Evolutionary conservation across 2,329 filamentous ascomycete genomes (phyloP).

Genomic region (Colletotrichum kahawae): DNA sequence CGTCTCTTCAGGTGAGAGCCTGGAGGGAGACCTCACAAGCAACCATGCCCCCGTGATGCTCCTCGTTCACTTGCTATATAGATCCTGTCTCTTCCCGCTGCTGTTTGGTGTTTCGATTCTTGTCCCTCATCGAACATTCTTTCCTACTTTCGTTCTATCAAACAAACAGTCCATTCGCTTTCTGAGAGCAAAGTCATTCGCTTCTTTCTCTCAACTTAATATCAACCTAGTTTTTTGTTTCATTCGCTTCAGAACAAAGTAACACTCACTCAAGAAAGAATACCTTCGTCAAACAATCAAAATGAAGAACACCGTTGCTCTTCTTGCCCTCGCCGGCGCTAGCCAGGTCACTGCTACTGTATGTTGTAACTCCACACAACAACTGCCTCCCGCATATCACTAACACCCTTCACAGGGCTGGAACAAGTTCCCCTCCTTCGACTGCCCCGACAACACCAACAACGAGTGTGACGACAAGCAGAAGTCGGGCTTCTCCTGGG

Average conservation of each 20-base stretch:
- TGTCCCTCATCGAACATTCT: conserved; percentile 25
- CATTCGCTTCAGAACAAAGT: conserved; percentile 9
- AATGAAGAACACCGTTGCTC: conserved; percentile 57
- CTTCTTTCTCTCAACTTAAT: conserved; percentile 47
- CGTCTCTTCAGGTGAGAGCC: conserved; percentile 10
- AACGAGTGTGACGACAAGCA: conserved; percentile 80
- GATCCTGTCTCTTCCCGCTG: conserved; percentile 12
- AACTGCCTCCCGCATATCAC: not conserved
- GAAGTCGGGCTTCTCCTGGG: conserved; percentile 74
- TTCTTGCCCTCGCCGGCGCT: conserved; percentile 56
- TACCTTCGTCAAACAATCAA: conserved; percentile 26
- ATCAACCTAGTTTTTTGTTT: conserved; percentile 18
- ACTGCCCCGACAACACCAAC: conserved; percentile 73
- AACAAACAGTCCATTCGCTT: conserved; percentile 35
- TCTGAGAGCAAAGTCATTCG: conserved; percentile 59
- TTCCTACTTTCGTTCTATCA: conserved; percentile 32
- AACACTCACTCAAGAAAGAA: conserved; percentile 10
- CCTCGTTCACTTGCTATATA: conserved; percentile 22
- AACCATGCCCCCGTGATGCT: conserved; percentile 5
- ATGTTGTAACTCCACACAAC: conserved; percentile 28
- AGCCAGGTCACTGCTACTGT: conserved; percentile 55
- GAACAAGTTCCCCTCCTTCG: conserved; percentile 51
- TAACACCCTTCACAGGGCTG: conserved; percentile 19
- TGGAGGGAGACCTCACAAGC: conserved; percentile 10
- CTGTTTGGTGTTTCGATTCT: conserved; percentile 18